These are phyloP conservation scores for Fusarium luffae DNA, from an alignment of 2,329 filamentous ascomycete species.

Conservation along the genomic window DNA sequence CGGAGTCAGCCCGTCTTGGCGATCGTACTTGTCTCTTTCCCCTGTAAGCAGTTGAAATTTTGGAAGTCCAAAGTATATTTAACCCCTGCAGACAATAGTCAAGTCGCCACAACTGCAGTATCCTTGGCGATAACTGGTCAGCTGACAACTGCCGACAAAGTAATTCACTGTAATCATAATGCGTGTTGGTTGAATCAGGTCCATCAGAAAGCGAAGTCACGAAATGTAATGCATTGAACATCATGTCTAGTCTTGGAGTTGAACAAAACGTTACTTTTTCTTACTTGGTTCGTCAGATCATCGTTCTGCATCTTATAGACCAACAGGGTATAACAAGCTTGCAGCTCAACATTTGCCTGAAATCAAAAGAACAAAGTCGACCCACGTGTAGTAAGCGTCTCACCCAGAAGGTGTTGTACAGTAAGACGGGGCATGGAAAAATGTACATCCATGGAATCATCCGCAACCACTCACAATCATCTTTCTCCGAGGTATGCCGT, in stretches of 20 bases:
- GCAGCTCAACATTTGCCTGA: slow-evolving; percentile 8
- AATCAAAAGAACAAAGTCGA: background rate
- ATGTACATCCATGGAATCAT: background rate
- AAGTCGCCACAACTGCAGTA: slow-evolving; percentile 22
- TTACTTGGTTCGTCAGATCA: slow-evolving; percentile 8
- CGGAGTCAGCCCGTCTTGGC: slow-evolving; percentile 13
- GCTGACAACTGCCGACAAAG: background rate
- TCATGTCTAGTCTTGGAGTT: background rate
- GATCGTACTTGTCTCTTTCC: slow-evolving; percentile 6
- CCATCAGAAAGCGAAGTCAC: background rate
- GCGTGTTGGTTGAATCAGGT: background rate
- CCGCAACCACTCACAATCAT: background rate
- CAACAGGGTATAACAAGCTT: background rate
- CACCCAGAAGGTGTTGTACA: background rate
- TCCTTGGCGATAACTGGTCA: slow-evolving; percentile 19
- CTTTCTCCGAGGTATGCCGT: slow-evolving; percentile 3
- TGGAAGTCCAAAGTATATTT: background rate
- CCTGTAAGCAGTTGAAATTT: background rate
- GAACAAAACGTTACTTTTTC: background rate
- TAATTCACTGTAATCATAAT: background rate
- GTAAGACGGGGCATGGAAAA: background rate
- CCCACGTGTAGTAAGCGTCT: slow-evolving; percentile 20
- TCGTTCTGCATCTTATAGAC: background rate
- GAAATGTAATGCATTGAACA: background rate
- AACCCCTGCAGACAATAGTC: background rate